phyloP scores from a whole-genome alignment of 73 alveolate genomes.

The Paramecium primaurelia region DNA sequence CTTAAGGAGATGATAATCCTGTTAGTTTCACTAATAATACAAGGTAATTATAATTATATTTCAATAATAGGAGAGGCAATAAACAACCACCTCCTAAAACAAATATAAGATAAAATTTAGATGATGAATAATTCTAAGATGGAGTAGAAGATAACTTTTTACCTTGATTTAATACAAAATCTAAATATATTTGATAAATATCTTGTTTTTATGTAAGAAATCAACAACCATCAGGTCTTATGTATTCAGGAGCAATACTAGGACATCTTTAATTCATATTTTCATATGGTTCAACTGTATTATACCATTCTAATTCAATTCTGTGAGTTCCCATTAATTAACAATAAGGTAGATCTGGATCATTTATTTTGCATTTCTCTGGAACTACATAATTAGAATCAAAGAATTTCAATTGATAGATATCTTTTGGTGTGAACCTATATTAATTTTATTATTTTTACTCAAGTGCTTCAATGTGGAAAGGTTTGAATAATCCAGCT shows the following conservation, averaged over 20 bases:
- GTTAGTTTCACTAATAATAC: neutral
- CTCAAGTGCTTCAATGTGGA: slow-evolving; percentile 68
- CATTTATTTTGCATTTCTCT: slow-evolving; percentile 72
- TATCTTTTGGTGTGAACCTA: slow-evolving; percentile 87
- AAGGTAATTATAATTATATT: neutral
- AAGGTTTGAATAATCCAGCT: slow-evolving; percentile 84
- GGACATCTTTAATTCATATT: slow-evolving; percentile 95
- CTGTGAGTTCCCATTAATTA: slow-evolving; percentile 86
- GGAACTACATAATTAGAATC: slow-evolving; percentile 73
- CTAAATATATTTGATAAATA: neutral
- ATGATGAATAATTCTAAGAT: slow-evolving; percentile 28
- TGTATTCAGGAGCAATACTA: slow-evolving; percentile 78
- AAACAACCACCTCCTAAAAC: slow-evolving; percentile 8
- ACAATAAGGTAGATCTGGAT: slow-evolving; percentile 90
- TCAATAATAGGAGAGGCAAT: neutral
- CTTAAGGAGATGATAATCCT: slow-evolving; percentile 34
- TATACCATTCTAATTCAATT: slow-evolving; percentile 72
- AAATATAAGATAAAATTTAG: neutral
- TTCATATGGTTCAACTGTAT: slow-evolving; percentile 81
- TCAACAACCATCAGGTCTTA: slow-evolving; percentile 92
- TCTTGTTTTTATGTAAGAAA: neutral
- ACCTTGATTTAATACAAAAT: neutral
- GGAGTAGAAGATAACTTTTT: slow-evolving; percentile 33
- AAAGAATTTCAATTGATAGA: slow-evolving; percentile 75
- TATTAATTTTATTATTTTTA: neutral